Conservation (phyloP, 2,329 filamentous ascomycete genomes). For the Colletotrichum sp. region DNA sequence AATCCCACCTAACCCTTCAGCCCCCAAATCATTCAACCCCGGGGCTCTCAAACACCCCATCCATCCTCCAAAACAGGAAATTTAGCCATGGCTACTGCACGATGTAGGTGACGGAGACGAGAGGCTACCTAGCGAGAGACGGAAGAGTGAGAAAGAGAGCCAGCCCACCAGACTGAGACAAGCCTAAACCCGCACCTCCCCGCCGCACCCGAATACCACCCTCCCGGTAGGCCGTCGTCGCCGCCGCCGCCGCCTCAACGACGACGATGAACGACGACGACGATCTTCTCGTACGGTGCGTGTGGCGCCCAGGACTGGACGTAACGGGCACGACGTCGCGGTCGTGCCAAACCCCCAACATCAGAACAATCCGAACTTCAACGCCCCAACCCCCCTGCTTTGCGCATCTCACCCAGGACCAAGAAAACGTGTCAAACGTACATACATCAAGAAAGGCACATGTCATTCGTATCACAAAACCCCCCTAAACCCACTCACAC, state of each 20-base stretch:
- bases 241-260: neutral
- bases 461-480: neutral
- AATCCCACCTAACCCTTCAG: neutral
- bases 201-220: slow-evolving; percentile 3
- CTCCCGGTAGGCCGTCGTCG: neutral
- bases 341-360: neutral
- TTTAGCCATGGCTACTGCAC: neutral
- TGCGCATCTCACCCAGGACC: neutral
- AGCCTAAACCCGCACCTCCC: neutral
- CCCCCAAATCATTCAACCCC: neutral
- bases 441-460: neutral
- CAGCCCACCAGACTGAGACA: slow-evolving; percentile 16
- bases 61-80: neutral
- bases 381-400: neutral
- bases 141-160: neutral
- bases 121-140: neutral
- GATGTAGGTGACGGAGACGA: neutral
- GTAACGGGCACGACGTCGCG: neutral
- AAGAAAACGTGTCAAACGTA: neutral
- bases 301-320: neutral
- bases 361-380: neutral
- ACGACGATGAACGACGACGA: neutral
- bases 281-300: neutral
- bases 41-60: neutral
- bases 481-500: neutral